A percentile compares a stretch with the other conserved stretches of the same genome.
Conservation (phyloP, 129 eudicot species). For the Artemisia annua region DNA sequence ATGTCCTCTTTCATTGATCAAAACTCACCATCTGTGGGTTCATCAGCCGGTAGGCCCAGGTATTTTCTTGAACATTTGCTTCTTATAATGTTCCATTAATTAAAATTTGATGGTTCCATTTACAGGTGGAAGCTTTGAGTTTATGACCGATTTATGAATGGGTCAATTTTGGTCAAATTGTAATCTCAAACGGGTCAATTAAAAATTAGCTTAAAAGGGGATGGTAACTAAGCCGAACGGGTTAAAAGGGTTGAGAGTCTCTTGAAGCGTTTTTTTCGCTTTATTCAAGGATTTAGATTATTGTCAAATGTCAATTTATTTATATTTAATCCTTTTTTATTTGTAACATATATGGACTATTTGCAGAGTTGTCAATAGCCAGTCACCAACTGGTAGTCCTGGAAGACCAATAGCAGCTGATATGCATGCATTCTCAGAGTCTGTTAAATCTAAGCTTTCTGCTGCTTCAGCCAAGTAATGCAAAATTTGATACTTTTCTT, state of each 20-base stretch:
- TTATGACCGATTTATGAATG: background rate
- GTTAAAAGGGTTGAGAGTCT: background rate
- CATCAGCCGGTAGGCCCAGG: conserved; percentile 39
- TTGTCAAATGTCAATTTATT: too few relatives aligned
- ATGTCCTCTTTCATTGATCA: conserved; percentile 27
- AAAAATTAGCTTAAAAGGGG: background rate
- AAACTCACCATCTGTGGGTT: conserved; percentile 29
- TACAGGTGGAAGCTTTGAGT: background rate
- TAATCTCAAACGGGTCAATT: background rate
- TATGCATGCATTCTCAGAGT: conserved; percentile 56
- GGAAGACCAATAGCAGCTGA: conserved; percentile 50
- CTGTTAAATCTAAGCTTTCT: conserved; percentile 63
- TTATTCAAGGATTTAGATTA: too few relatives aligned
- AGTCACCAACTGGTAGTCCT: conserved; percentile 45
- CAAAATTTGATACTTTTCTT: background rate
- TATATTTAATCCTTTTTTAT: too few relatives aligned
- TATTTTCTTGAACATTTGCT: conserved; percentile 26
- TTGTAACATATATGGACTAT: background rate
- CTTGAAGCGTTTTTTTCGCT: background rate
- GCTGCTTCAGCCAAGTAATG: conserved; percentile 73
- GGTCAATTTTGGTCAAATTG: background rate
- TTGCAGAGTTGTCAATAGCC: conserved; percentile 35
- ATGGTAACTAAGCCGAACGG: background rate
- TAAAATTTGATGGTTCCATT: background rate
- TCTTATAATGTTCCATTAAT: conserved; percentile 7